A percentile compares a stretch with the other conserved stretches of the same genome.
Conservation (phyloP, 73 alveolate genomes). For the Blepharisma stoltei region DNA sequence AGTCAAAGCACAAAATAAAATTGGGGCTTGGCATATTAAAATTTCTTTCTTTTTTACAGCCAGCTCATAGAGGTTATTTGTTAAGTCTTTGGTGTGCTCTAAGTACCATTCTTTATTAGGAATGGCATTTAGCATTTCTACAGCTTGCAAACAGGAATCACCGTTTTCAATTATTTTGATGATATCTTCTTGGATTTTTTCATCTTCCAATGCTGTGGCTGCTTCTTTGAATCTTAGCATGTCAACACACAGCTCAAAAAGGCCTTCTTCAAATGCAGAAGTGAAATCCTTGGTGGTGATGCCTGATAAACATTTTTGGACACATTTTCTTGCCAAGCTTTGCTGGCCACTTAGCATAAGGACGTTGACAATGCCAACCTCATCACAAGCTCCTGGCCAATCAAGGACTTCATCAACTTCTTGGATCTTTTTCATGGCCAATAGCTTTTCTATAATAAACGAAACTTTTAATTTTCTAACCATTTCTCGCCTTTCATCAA, state of each 20-base stretch:
- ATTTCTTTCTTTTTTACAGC: not conserved
- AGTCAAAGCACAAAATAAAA: slow-evolving; percentile 22
- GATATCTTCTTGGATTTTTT: slow-evolving; percentile 1
- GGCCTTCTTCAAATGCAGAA: not conserved
- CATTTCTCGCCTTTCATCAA: not conserved
- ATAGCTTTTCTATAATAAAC: not conserved
- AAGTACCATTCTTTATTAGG: slow-evolving; percentile 1
- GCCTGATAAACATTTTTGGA: not conserved
- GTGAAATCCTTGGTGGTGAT: not conserved
- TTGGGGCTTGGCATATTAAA: not conserved
- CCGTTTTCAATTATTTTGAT: slow-evolving; percentile 9
- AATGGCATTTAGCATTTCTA: slow-evolving; percentile 3
- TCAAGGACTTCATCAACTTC: slow-evolving; percentile 25
- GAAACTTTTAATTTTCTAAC: not conserved
- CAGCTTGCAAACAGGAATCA: not conserved
- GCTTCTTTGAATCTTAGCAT: slow-evolving; percentile 27
- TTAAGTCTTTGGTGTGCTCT: not conserved
- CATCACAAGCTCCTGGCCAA: slow-evolving; percentile 16
- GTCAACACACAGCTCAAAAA: not conserved
- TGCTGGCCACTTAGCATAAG: not conserved
- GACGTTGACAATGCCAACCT: not conserved
- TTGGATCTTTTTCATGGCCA: not conserved
- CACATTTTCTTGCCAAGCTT: not conserved
- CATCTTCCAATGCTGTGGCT: not conserved
- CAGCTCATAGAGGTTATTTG: not conserved